These are phyloP conservation scores for Aspergillus carlsbadensis DNA, from an alignment of 495 filamentous ascomycete genomes.

Conservation along the genomic window DNA sequence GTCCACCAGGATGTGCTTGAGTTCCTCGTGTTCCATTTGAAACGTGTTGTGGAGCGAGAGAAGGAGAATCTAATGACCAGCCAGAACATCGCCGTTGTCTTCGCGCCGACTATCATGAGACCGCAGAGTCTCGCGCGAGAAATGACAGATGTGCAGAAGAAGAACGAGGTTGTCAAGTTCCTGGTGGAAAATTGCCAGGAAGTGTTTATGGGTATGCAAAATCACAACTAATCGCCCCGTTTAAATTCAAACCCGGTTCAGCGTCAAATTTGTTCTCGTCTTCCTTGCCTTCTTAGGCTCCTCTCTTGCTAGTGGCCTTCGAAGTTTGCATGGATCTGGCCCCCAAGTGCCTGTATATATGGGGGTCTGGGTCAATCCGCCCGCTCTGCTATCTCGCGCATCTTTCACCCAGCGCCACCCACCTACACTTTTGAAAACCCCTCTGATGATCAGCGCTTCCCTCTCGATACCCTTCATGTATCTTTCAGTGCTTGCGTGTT, in stretches of 20 bases:
- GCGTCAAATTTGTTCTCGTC: conserved; percentile 8
- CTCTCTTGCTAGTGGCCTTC: background rate
- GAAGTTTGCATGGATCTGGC: conserved; percentile 5
- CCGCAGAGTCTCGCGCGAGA: conserved; percentile 85
- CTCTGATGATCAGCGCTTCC: conserved; percentile 19
- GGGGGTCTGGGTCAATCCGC: background rate
- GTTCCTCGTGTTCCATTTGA: conserved; percentile 92
- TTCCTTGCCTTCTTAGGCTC: conserved; percentile 3
- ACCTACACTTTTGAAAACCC: background rate
- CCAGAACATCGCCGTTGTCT: conserved; percentile 93
- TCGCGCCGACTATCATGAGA: conserved; percentile 96
- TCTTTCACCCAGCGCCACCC: background rate
- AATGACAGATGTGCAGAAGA: conserved; percentile 92
- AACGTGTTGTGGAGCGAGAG: conserved; percentile 78
- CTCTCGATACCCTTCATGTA: conserved; percentile 29
- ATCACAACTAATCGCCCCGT: conserved; percentile 12
- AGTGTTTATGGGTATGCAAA: conserved; percentile 62
- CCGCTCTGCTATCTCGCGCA: background rate
- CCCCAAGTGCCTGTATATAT: conserved; percentile 24
- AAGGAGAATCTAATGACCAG: conserved; percentile 91
- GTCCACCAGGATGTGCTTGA: conserved; percentile 87
- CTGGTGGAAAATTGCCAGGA: conserved; percentile 81
- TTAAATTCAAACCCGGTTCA: background rate
- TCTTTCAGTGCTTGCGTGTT: conserved; percentile 16
- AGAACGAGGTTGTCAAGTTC: conserved; percentile 87